Evolutionary conservation across 2,329 filamentous ascomycete species (phyloP), one percentile per base, ranked within the genome.

Genomic region (Lachnellula arida): DNA sequence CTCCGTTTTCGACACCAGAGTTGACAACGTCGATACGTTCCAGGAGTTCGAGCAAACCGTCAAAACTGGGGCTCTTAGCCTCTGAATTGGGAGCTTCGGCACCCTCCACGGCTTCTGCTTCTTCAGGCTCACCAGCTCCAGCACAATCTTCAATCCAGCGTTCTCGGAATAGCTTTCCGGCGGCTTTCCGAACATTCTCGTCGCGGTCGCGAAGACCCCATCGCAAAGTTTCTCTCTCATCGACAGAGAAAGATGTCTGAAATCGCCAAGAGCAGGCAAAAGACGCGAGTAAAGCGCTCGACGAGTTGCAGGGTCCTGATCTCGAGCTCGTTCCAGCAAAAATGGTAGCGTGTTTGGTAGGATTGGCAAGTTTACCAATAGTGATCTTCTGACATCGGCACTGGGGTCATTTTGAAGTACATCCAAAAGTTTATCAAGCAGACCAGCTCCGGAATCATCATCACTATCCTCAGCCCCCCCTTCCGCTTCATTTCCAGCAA

Each of bases 61-160:
- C 87, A 9, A 94, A 81, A 57, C 80, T 93, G 0, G 89, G 88
- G 1, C 80, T 79, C 1, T 81, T 79, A 5, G 81, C 74, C 56
- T 84, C 79, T 53, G 70, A 68, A 37, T 67, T 67, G 15, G 63
- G 58, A 15, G 66, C 65, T 15, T 74, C 74, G 5, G 80, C 78
- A 35, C 22, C 47, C 28, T 57, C 51, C n/a, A 23, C 50, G n/a
- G 37, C 37, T 48, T 80, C 79, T 32, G 81, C 81, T 9, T 80
- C 75, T 40, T 83, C 82, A 17, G 78, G 77, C 39, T 85, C 81
- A 7, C 79, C 76, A 1, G 81, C 78, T 2, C 87, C 87, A 5
- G 89, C 91, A 65, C 92, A 97, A 68, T 97, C 91, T 68, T 97
- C 93, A 59, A 99, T 93, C 94, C 94, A 99, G n/a, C 91, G 84